Percentiles rank a stretch among this genome's conserved stretches.
Evolutionary conservation across 2,329 filamentous ascomycete genomes (phyloP).

Genomic region (Aspergillus fischeri): DNA sequence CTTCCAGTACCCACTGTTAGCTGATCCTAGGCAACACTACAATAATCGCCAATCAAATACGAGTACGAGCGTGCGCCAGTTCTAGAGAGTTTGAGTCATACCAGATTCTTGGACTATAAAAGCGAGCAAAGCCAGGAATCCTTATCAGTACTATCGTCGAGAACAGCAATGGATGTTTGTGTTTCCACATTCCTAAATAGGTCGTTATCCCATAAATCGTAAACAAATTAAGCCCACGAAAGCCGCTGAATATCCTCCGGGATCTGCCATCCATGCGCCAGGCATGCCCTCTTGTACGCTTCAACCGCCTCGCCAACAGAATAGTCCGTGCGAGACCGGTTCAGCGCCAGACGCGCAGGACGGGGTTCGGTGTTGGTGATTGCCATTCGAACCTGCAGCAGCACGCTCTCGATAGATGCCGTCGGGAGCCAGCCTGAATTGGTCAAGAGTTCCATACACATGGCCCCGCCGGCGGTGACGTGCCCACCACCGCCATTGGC

Average conservation of each 20-base stretch:
- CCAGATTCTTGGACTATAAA: too few species aligned
- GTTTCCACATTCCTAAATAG: background rate
- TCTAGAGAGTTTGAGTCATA: too few species aligned
- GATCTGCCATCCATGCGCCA: constrained; percentile 67
- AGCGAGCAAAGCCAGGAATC: too few species aligned
- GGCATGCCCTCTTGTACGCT: constrained; percentile 67
- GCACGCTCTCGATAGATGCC: constrained; percentile 69
- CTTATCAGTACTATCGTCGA: too few species aligned
- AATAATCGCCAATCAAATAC: too few species aligned
- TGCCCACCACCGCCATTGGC: constrained; percentile 73
- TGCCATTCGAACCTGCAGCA: constrained; percentile 76
- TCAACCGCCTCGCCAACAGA: constrained; percentile 65
- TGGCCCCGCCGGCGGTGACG: constrained; percentile 76
- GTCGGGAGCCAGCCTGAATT: constrained; percentile 76
- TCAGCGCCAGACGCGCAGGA: constrained; percentile 64
- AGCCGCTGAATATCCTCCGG: constrained; percentile 58
- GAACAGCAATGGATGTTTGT: too few species aligned
- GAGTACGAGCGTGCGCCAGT: too few species aligned
- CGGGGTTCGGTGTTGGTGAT: constrained; percentile 64
- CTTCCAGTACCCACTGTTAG: too few species aligned
- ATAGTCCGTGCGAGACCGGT: constrained; percentile 50
- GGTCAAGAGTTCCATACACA: constrained; percentile 82
- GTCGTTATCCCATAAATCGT: background rate
- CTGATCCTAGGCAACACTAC: too few species aligned
- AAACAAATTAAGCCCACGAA: constrained; percentile 16